Evolutionary conservation across 2,329 filamentous ascomycete genomes (phyloP).

Genomic region (Arthrobotrys sinensis): DNA sequence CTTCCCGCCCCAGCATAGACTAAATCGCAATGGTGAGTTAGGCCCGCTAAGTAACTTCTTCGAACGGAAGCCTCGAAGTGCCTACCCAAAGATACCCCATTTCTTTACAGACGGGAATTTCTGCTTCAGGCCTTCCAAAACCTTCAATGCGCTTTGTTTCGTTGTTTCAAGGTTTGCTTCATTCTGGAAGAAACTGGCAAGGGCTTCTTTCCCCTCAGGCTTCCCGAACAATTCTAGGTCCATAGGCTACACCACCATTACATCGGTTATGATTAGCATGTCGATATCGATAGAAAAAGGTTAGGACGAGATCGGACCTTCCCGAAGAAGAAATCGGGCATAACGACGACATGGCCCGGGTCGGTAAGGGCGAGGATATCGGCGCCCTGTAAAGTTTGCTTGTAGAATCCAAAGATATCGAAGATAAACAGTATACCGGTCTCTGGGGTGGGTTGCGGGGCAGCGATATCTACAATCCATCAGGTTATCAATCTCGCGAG

Average conservation of each 20-base stretch:
- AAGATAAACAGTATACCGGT: slow-evolving; percentile 52
- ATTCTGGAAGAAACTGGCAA: slow-evolving; percentile 35
- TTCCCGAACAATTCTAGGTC: slow-evolving; percentile 28
- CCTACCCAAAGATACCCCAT: slow-evolving; percentile 57
- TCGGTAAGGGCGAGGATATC: slow-evolving; percentile 55
- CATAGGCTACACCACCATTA: slow-evolving; percentile 27
- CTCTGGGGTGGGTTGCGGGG: slow-evolving; percentile 42
- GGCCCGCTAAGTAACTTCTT: neutral
- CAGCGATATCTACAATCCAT: slow-evolving; percentile 40
- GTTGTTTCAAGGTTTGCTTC: slow-evolving; percentile 29
- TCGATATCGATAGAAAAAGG: neutral
- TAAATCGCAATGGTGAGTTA: neutral
- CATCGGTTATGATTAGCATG: neutral
- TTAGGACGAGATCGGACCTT: slow-evolving; percentile 65
- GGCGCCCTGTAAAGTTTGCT: slow-evolving; percentile 52
- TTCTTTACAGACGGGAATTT: slow-evolving; percentile 42
- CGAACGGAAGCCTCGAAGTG: too few relatives aligned
- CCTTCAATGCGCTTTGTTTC: slow-evolving; percentile 21
- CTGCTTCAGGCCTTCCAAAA: slow-evolving; percentile 42
- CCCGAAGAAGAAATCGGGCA: slow-evolving; percentile 92
- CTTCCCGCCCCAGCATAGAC: slow-evolving; percentile 58
- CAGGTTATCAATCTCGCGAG: neutral
- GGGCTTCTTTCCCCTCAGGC: slow-evolving; percentile 25
- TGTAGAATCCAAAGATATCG: slow-evolving; percentile 56
- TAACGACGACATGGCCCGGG: slow-evolving; percentile 75